Evolutionary conservation across 352 stramenopile genomes (phyloP).

Genomic region (Globisporangium viniferum): DNA sequence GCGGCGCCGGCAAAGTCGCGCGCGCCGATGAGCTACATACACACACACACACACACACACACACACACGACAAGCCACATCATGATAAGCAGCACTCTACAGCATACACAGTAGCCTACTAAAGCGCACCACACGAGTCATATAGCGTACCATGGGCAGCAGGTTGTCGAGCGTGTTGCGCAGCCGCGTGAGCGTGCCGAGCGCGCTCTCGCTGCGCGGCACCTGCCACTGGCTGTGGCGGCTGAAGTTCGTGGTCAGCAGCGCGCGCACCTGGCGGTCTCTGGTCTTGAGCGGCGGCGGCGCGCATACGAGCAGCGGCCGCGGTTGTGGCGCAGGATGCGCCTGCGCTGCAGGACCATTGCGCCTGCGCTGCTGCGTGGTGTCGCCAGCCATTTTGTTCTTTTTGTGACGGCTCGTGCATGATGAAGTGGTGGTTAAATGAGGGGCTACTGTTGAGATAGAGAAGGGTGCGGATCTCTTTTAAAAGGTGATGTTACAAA

Average conservation of each 20-base stretch:
- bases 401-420: neutral
- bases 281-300: constrained; percentile 22
- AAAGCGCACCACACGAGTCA: neutral
- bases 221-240: constrained; percentile 60
- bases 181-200: constrained; percentile 29
- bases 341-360: neutral
- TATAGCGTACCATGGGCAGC: constrained; percentile 18
- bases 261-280: constrained; percentile 37
- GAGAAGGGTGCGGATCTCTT: too few relatives aligned
- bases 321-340: neutral
- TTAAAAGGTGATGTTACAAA: too few relatives aligned
- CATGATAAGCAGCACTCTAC: neutral
- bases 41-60: neutral
- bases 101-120: neutral
- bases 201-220: constrained; percentile 16
- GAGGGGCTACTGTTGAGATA: too few relatives aligned
- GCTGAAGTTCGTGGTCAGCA: constrained; percentile 30
- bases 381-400: constrained; percentile 4
- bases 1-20: constrained; percentile 68
- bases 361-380: neutral
- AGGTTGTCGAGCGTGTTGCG: constrained; percentile 45
- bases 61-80: neutral
- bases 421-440: too few relatives aligned
- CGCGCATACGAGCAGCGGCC: constrained; percentile 24
- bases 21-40: constrained; percentile 52